Conservation (phyloP, 2,329 filamentous ascomycete species). For the Paraphaeosphaeria sporulosa region DNA sequence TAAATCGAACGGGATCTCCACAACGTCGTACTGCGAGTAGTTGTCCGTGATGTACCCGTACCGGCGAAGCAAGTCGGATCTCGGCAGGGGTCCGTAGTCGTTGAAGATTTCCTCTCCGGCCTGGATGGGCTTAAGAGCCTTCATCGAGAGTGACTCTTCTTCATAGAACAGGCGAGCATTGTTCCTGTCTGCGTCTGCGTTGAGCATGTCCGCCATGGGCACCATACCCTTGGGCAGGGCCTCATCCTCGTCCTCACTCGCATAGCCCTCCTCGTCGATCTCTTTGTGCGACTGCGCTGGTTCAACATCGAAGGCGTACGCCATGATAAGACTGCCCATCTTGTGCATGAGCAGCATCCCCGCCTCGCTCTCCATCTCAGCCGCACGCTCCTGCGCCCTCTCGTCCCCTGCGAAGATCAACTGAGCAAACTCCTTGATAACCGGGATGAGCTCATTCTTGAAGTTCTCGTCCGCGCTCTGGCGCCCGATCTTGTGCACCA, state of each 20-base stretch:
- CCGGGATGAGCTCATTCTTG: slow-evolving; percentile 61
- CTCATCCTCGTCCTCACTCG: slow-evolving; percentile 57
- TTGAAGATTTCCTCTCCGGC: slow-evolving; percentile 83
- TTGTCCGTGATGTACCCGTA: slow-evolving; percentile 87
- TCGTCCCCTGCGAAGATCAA: slow-evolving; percentile 51
- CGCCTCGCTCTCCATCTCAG: slow-evolving; percentile 55
- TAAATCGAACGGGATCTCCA: slow-evolving; percentile 73
- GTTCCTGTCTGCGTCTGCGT: slow-evolving; percentile 82
- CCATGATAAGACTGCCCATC: slow-evolving; percentile 91
- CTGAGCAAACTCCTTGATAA: slow-evolving; percentile 53
- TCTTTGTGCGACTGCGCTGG: slow-evolving; percentile 55
- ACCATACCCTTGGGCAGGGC: slow-evolving; percentile 79
- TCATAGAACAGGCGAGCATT: slow-evolving; percentile 74
- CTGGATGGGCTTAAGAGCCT: slow-evolving; percentile 71
- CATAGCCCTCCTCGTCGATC: slow-evolving; percentile 63
- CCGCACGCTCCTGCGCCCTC: slow-evolving; percentile 37
- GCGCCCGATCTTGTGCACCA: slow-evolving; percentile 79
- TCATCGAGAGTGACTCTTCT: slow-evolving; percentile 70
- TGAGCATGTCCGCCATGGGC: slow-evolving; percentile 87
- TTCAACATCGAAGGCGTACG: slow-evolving; percentile 87
- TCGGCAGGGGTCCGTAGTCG: slow-evolving; percentile 85
- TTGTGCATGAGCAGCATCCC: slow-evolving; percentile 71
- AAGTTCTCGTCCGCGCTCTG: slow-evolving; percentile 75
- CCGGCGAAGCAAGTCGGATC: slow-evolving; percentile 80
- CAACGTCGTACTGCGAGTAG: slow-evolving; percentile 81